Conservation (phyloP, 2,329 filamentous ascomycete species). For the Calonectria montana region DNA sequence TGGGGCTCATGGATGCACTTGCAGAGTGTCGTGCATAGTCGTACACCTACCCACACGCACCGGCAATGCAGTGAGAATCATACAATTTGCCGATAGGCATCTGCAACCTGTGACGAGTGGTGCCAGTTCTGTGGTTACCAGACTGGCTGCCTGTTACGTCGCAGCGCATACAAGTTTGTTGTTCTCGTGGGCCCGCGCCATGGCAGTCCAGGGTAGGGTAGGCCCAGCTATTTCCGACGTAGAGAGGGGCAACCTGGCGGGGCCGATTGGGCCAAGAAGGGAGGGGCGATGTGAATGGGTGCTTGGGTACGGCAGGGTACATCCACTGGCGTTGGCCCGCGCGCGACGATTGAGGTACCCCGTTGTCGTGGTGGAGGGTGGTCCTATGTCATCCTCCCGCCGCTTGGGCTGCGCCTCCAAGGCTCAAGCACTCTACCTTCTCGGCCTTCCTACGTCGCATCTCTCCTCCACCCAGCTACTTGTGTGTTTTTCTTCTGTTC, state of each 20-base stretch:
- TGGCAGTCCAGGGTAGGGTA: conserved; percentile 17
- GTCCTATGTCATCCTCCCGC: conserved; percentile 39
- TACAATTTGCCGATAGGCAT: conserved; percentile 2
- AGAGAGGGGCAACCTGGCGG: conserved; percentile 45
- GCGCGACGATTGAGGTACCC: conserved; percentile 21
- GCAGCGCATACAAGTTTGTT: conserved; percentile 15
- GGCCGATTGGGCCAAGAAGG: conserved; percentile 32
- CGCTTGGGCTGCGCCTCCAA: conserved; percentile 41
- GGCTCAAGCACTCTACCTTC: conserved; percentile 29
- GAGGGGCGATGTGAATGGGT: conserved; percentile 14
- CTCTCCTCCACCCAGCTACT: conserved; percentile 28
- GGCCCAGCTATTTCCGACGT: conserved; percentile 29
- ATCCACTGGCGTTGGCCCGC: background rate
- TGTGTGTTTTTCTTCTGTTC: conserved; percentile 27
- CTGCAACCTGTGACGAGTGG: background rate
- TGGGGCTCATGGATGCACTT: background rate
- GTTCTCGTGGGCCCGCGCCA: conserved; percentile 20
- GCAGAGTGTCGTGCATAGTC: conserved; percentile 1
- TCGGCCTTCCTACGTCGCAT: conserved; percentile 38
- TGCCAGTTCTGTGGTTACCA: background rate
- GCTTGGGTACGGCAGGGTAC: conserved; percentile 13
- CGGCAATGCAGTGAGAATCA: background rate
- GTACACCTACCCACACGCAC: background rate
- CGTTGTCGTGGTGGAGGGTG: background rate
- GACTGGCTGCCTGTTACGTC: background rate